Evolutionary conservation across 2,329 filamentous ascomycete genomes (phyloP).

Genomic region (Aureobasidium vineae): DNA sequence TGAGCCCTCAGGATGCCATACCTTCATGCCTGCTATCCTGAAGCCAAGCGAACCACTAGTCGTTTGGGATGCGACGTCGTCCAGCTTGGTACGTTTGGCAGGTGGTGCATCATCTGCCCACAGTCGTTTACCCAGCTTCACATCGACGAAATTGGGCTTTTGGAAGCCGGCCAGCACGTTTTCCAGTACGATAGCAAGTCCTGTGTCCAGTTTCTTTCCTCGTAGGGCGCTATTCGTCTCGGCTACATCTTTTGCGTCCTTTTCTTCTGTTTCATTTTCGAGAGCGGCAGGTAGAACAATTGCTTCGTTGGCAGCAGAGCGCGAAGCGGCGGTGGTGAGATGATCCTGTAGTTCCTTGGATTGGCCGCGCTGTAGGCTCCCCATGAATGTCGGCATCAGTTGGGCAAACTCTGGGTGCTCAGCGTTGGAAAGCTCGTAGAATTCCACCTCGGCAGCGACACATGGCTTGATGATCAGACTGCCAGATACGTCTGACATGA

Average conservation of each 20-base stretch:
- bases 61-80: slow-evolving; percentile 58
- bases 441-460: slow-evolving; percentile 77
- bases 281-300: slow-evolving; percentile 27
- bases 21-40: slow-evolving; percentile 64
- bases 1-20: slow-evolving; percentile 44
- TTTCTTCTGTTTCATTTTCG: not conserved
- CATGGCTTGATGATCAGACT: slow-evolving; percentile 93
- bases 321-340: slow-evolving; percentile 7
- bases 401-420: slow-evolving; percentile 70
- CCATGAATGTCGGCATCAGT: slow-evolving; percentile 83
- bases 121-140: slow-evolving; percentile 82
- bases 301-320: not conserved
- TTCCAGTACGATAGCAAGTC: slow-evolving; percentile 77
- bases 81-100: slow-evolving; percentile 59
- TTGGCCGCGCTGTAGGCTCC: slow-evolving; percentile 66
- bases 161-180: slow-evolving; percentile 80
- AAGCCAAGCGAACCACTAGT: slow-evolving; percentile 62
- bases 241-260: slow-evolving; percentile 24
- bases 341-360: slow-evolving; percentile 26
- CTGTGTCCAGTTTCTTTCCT: slow-evolving; percentile 68
- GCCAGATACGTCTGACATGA: slow-evolving; percentile 78
- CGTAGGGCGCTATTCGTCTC: slow-evolving; percentile 41
- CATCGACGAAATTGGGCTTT: slow-evolving; percentile 84
- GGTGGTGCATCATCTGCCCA: slow-evolving; percentile 71
- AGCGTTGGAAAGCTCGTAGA: slow-evolving; percentile 72